Conservation (phyloP, 805 yeast species). For the Ogataea paradorogensis region DNA sequence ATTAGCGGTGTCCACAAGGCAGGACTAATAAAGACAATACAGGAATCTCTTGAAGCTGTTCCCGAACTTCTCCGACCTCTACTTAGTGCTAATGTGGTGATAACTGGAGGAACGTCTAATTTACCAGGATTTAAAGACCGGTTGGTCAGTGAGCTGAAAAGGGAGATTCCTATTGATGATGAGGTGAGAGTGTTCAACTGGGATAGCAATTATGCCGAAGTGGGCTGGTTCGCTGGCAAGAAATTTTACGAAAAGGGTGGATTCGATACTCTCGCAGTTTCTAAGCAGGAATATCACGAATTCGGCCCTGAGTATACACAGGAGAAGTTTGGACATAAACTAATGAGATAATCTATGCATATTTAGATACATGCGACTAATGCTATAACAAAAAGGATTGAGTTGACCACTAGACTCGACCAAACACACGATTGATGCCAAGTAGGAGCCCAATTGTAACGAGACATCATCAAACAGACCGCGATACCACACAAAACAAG, state of each 20-base stretch:
- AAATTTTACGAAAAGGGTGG: slow-evolving; percentile 45
- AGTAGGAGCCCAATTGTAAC: slow-evolving; percentile 36
- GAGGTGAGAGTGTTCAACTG: slow-evolving; percentile 47
- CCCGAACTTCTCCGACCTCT: slow-evolving; percentile 77
- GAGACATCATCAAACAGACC: slow-evolving; percentile 42
- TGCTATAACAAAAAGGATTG: slow-evolving; percentile 44
- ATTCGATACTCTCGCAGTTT: slow-evolving; percentile 52
- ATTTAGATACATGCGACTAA: slow-evolving; percentile 22
- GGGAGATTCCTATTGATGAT: slow-evolving; percentile 72
- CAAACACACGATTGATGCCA: slow-evolving; percentile 45
- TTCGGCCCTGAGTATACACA: slow-evolving; percentile 57
- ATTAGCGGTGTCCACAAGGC: slow-evolving; percentile 74
- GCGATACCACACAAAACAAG: slow-evolving; percentile 42
- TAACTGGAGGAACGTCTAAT: slow-evolving; percentile 81
- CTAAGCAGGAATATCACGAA: slow-evolving; percentile 80
- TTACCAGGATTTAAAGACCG: slow-evolving; percentile 66
- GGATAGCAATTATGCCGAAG: slow-evolving; percentile 37
- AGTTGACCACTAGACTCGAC: slow-evolving; percentile 37
- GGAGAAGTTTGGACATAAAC: slow-evolving; percentile 31
- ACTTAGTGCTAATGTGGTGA: slow-evolving; percentile 71
- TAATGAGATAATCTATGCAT: slow-evolving; percentile 11
- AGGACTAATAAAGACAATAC: slow-evolving; percentile 69
- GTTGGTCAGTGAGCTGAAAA: slow-evolving; percentile 56
- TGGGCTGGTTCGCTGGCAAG: slow-evolving; percentile 55
- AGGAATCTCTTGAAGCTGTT: slow-evolving; percentile 62